A percentile compares a stretch with the other conserved stretches of the same genome.
These are phyloP conservation scores for Ophiostoma sp. DNA, from an alignment of 2,329 filamentous ascomycete species.

Conservation along the genomic window DNA sequence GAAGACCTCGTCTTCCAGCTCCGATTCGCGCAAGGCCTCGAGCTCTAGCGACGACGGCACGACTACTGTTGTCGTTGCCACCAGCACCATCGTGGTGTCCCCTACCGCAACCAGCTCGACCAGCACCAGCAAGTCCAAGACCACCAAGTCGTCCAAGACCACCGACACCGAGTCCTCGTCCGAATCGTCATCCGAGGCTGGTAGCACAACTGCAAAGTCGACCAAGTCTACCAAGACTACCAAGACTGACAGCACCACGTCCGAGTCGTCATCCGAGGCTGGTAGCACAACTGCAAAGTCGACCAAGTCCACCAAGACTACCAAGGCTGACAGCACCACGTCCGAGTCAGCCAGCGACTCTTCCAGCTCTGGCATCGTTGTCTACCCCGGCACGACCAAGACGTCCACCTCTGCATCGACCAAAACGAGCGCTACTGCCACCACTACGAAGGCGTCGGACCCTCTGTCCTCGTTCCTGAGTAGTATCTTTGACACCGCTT, in stretches of 20 bases:
- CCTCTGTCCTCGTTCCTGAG: slow-evolving; percentile 6
- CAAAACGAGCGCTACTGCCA: not conserved
- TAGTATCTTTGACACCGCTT: slow-evolving; percentile 9
- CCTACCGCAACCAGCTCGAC: not conserved
- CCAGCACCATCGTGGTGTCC: not conserved
- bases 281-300: not conserved
- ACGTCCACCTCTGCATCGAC: slow-evolving; percentile 5
- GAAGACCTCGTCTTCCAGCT: not conserved
- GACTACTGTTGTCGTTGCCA: not conserved
- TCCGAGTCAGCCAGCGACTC: not conserved
- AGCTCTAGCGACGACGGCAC: not conserved
- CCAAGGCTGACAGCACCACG: too few relatives aligned
- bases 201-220: too few relatives aligned
- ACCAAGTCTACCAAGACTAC: slow-evolving; percentile 10
- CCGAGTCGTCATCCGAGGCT: not conserved
- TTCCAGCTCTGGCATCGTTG: slow-evolving; percentile 3
- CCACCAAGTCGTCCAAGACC: not conserved
- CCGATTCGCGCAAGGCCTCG: slow-evolving; percentile 11
- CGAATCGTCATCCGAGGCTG: slow-evolving; percentile 15
- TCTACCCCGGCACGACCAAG: slow-evolving; percentile 7
- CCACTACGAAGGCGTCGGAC: not conserved
- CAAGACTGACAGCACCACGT: slow-evolving; percentile 1
- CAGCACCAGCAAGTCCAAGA: not conserved
- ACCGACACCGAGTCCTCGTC: slow-evolving; percentile 19
- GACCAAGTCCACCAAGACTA: not conserved